Base-by-base conservation (phyloP, 2,329 filamentous ascomycete genomes). In the Lithohypha guttulata region DNA sequence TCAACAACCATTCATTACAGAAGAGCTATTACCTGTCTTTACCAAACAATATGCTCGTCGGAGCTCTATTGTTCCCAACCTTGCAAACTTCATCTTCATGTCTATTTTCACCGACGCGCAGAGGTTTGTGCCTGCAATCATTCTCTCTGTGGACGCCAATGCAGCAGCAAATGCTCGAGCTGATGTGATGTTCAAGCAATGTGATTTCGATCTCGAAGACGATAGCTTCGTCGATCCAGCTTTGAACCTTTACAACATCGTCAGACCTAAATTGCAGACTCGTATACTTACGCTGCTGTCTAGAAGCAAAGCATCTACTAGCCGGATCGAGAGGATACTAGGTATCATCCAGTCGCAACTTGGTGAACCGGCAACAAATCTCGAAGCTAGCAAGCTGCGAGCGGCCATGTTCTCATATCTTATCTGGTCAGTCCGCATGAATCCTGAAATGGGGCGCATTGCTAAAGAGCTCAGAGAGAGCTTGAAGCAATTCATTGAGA, bases 111-210 rank as follows among this genome's bases (percentile, higher is more conserved):
- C 67, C 0, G 85, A 95, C 45, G 63, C 76, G 1, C 84, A 96
- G 54, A 78, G 86, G 21, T 85, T 95, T 51, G 59, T 95, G 9
- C 81, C 89, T 0, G 81, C 85, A 1, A 62, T 96, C 1, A 86
- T 83, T 55, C 86, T 87, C 4, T 80, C 85, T 18, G 79, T 85
- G 1, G 87, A 87, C 59, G 66, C 78, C 1, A 91, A 95, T 48
- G 84, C 79, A 23, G 75, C 81, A 6, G 78, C 95, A 25, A 78
- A 83, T 8, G 77, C 81, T n/a, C 65, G 84, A n/a, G 89, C 84
- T 0, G 85, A 95, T 41, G 86, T 94, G 51, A 75, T 93, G 34
- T 61, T 96, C 48, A 98, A 95, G 60, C 72, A 87, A 48, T 81
- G 75, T 20, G 71, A 68, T 19, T 65, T 74, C 7, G 66, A 75